A percentile compares a stretch with the other conserved stretches of the same genome.
Evolutionary conservation across 2,329 filamentous ascomycete genomes (phyloP).

Genomic region (Rosellinia necatrix): DNA sequence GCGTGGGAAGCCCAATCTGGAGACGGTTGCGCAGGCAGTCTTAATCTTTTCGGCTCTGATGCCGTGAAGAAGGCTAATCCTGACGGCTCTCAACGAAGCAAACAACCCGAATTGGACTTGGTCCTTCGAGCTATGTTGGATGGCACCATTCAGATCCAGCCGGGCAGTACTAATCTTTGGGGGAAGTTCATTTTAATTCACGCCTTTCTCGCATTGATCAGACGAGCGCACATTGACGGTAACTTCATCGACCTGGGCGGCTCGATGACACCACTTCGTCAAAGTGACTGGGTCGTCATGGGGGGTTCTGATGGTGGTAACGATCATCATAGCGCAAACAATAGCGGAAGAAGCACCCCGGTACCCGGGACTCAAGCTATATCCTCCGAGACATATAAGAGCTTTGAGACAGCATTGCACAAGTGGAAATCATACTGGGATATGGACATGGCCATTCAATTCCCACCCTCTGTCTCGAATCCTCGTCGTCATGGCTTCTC

Average conservation of each 20-base stretch:
- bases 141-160: slow-evolving; percentile 61
- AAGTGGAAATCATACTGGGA: slow-evolving; percentile 78
- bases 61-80: slow-evolving; percentile 61
- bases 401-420: slow-evolving; percentile 62
- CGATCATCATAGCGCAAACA: slow-evolving; percentile 50
- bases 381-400: slow-evolving; percentile 52
- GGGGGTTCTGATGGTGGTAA: slow-evolving; percentile 47
- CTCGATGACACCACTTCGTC: slow-evolving; percentile 60
- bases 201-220: slow-evolving; percentile 66
- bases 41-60: slow-evolving; percentile 65
- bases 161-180: slow-evolving; percentile 70
- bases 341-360: slow-evolving; percentile 53
- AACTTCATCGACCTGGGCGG: slow-evolving; percentile 43
- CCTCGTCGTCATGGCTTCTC: slow-evolving; percentile 70
- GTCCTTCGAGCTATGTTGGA: slow-evolving; percentile 66
- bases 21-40: slow-evolving; percentile 65
- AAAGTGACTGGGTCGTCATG: slow-evolving; percentile 61
- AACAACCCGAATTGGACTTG: slow-evolving; percentile 67
- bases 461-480: slow-evolving; percentile 59
- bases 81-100: slow-evolving; percentile 65
- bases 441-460: slow-evolving; percentile 69
- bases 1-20: slow-evolving; percentile 70
- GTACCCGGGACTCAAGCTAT: slow-evolving; percentile 46
- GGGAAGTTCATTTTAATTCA: slow-evolving; percentile 78
- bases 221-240: slow-evolving; percentile 49